Evolutionary conservation across 495 filamentous ascomycete genomes (phyloP).

Genomic region (Polyplosphaeria fusca): DNA sequence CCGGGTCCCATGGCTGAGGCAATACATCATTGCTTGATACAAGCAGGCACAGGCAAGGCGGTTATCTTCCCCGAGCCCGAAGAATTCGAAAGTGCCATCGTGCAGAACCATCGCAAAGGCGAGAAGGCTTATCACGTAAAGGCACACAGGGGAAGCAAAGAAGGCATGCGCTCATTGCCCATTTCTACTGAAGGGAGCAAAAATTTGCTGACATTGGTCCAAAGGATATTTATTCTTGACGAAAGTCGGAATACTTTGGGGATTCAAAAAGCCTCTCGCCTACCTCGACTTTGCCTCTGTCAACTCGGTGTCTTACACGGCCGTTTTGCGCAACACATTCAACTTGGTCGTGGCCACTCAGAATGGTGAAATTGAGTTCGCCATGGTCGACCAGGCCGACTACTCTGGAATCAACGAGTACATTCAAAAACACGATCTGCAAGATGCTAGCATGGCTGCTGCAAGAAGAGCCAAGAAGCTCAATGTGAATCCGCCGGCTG

Average conservation of each 20-base stretch:
- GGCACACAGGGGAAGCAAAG: conserved; percentile 88
- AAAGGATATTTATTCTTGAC: conserved; percentile 88
- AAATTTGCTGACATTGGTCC: background rate
- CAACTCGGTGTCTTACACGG: conserved; percentile 81
- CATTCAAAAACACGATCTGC: conserved; percentile 72
- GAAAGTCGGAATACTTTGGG: conserved; percentile 81
- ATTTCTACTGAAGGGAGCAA: no score
- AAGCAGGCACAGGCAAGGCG: conserved; percentile 51
- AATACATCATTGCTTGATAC: conserved; percentile 27
- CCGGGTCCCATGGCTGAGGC: conserved; percentile 42
- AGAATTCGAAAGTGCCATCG: conserved; percentile 72
- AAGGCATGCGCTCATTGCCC: conserved; percentile 52
- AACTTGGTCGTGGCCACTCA: conserved; percentile 74
- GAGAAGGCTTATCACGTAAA: conserved; percentile 93
- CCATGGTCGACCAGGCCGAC: conserved; percentile 47
- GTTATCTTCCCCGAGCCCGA: conserved; percentile 68
- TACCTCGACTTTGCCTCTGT: conserved; percentile 80
- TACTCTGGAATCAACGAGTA: conserved; percentile 75
- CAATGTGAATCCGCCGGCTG: conserved; percentile 62
- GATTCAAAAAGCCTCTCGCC: conserved; percentile 89
- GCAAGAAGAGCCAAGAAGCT: conserved; percentile 75
- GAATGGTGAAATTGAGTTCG: conserved; percentile 41
- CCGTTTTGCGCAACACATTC: conserved; percentile 86
- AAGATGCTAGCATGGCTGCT: conserved; percentile 91
- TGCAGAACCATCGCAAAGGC: conserved; percentile 80